Evolutionary conservation across 75 land plant genomes (phyloP).

Genomic region (Pinus tabuliformis): DNA sequence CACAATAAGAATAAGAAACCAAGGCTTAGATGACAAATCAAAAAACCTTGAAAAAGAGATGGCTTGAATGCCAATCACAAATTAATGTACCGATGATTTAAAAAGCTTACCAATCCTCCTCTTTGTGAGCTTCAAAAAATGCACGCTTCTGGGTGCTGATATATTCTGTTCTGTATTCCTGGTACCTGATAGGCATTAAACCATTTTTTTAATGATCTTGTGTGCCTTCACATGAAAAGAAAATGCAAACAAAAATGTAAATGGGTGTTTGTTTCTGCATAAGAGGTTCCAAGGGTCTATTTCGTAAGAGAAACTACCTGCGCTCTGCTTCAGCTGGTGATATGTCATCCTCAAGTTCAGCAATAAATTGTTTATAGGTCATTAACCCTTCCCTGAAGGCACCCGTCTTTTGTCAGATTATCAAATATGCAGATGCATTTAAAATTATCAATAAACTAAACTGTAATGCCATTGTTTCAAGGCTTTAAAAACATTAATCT

Average conservation of each 20-base stretch:
- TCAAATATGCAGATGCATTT: background rate
- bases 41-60: slow-evolving; percentile 4
- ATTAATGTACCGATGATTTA: background rate
- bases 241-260: background rate
- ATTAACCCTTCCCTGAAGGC: slow-evolving; percentile 92
- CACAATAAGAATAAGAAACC: background rate
- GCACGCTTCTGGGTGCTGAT: slow-evolving; percentile 85
- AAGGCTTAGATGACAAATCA: background rate
- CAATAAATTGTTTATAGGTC: slow-evolving; percentile 97
- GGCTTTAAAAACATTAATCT: no score
- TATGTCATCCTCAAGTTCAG: slow-evolving; percentile 97
- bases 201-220: background rate
- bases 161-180: slow-evolving; percentile 92
- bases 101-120: slow-evolving; percentile 85
- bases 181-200: slow-evolving; percentile 54
- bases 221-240: background rate
- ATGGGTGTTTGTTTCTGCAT: background rate
- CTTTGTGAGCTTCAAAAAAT: slow-evolving; percentile 92
- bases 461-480: background rate
- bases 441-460: background rate
- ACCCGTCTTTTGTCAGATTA: slow-evolving; percentile 3
- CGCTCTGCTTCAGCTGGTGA: slow-evolving; percentile 97
- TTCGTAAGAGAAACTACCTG: slow-evolving; percentile 44
- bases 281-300: background rate
- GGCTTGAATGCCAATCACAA: background rate